Percentiles rank a stretch among this genome's conserved stretches.
Conservation (phyloP, 495 filamentous ascomycete genomes). For the Opeltia flavorubescens region DNA sequence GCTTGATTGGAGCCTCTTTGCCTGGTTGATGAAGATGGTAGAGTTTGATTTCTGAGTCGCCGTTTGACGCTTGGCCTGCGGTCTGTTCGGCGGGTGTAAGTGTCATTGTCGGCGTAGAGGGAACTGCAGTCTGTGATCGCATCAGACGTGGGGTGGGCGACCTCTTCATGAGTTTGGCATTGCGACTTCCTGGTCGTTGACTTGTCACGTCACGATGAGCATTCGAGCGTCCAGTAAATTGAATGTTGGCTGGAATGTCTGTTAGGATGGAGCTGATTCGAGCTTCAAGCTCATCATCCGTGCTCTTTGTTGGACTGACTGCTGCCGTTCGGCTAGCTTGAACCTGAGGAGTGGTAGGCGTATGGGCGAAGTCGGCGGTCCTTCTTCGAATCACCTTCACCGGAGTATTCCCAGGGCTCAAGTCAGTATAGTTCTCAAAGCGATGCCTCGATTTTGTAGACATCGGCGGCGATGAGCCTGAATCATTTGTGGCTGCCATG, state of each 20-base stretch:
- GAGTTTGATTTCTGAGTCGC: slow-evolving; percentile 61
- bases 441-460: slow-evolving; percentile 1
- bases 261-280: slow-evolving; percentile 76
- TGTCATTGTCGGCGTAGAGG: slow-evolving; percentile 45
- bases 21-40: slow-evolving; percentile 83
- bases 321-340: background rate
- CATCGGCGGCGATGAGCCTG: background rate
- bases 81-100: slow-evolving; percentile 44
- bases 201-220: background rate
- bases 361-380: background rate
- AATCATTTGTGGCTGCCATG: background rate
- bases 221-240: slow-evolving; percentile 44
- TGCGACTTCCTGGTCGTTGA: background rate
- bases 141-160: slow-evolving; percentile 2
- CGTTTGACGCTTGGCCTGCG: slow-evolving; percentile 25
- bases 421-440: slow-evolving; percentile 7
- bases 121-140: slow-evolving; percentile 9
- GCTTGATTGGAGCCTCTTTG: slow-evolving; percentile 73
- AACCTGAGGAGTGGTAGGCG: background rate
- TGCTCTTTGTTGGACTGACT: slow-evolving; percentile 6
- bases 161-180: background rate
- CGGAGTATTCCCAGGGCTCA: slow-evolving; percentile 3
- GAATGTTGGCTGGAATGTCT: slow-evolving; percentile 66
- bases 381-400: slow-evolving; percentile 5
- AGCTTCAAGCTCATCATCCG: slow-evolving; percentile 60